Conservation (phyloP, 331 rosid genomes). For the Quercus lobata region DNA sequence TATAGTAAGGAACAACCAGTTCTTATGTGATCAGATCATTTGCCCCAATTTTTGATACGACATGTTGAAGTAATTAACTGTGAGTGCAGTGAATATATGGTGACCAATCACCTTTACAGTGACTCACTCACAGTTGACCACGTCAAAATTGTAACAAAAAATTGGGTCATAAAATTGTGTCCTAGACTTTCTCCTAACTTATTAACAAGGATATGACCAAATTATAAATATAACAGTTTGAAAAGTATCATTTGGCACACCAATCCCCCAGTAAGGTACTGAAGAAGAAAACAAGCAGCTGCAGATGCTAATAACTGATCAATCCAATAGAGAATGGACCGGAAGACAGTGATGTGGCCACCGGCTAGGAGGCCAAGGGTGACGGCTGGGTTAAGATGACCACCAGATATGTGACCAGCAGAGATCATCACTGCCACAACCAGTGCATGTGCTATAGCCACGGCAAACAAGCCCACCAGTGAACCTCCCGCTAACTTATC, state of each 20-base stretch:
- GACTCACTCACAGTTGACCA: no score
- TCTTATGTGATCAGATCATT: no score
- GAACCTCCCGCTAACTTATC: slow-evolving; percentile 56
- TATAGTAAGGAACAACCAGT: no score
- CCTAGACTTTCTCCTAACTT: no score
- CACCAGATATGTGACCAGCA: slow-evolving; percentile 88
- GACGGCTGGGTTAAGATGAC: slow-evolving; percentile 90
- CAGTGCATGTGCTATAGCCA: slow-evolving; percentile 71
- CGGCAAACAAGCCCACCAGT: slow-evolving; percentile 51
- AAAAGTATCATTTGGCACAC: slow-evolving; percentile 20
- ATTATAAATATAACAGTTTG: no score
- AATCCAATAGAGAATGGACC: slow-evolving; percentile 81
- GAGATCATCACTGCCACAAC: slow-evolving; percentile 86
- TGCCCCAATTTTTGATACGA: no score
- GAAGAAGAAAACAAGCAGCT: slow-evolving; percentile 53
- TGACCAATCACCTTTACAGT: no score
- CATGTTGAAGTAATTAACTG: no score
- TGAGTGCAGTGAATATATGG: no score
- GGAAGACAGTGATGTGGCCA: slow-evolving; percentile 73
- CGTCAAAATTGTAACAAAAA: no score
- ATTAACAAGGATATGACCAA: no score
- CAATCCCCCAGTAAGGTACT: slow-evolving; percentile 65
- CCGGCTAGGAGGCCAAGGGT: slow-evolving; percentile 71
- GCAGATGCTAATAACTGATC: slow-evolving; percentile 67
- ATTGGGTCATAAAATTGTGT: no score